Conservation (phyloP, 805 yeast genomes). For the Saturnispora bothae region DNA sequence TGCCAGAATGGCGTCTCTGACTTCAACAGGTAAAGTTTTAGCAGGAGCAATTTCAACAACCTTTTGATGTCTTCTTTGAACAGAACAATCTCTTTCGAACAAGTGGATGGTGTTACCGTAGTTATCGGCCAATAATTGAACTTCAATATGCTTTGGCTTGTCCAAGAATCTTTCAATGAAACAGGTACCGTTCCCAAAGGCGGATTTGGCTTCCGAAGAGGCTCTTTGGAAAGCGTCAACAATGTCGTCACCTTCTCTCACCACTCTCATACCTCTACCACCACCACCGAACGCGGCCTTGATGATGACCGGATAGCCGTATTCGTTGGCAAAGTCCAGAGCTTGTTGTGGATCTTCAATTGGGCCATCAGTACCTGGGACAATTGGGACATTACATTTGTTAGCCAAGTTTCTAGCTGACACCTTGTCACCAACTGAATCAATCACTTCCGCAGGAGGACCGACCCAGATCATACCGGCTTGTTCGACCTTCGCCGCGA, state of each 20-base stretch:
- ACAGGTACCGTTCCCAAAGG: constrained; percentile 95
- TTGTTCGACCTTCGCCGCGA: constrained; percentile 73
- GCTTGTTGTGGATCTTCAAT: constrained; percentile 68
- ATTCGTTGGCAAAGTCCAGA: constrained; percentile 53
- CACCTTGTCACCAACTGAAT: constrained; percentile 86
- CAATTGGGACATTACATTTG: constrained; percentile 84
- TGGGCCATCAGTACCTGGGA: constrained; percentile 89
- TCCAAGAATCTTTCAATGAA: constrained; percentile 91
- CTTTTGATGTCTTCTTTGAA: constrained; percentile 96
- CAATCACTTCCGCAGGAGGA: constrained; percentile 90
- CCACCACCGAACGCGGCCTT: constrained; percentile 99
- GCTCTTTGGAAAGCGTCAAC: constrained; percentile 81
- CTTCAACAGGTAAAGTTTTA: constrained; percentile 72
- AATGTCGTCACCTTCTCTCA: constrained; percentile 71
- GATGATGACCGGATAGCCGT: constrained; percentile 89
- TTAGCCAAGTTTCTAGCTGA: constrained; percentile 92
- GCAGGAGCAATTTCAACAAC: constrained; percentile 97
- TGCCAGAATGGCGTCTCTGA: constrained; percentile 83
- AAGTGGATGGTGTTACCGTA: constrained; percentile 83
- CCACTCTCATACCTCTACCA: constrained; percentile 94
- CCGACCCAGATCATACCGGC: constrained; percentile 92
- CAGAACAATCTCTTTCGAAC: constrained; percentile 96
- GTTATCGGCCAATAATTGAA: constrained; percentile 96
- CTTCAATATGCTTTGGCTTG: constrained; percentile 91
- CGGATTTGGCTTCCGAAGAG: constrained; percentile 84